A percentile compares a stretch with the other conserved stretches of the same genome.
Evolutionary conservation across 345 rosid genomes (phyloP).

Genomic region (Corchorus olitorius): DNA sequence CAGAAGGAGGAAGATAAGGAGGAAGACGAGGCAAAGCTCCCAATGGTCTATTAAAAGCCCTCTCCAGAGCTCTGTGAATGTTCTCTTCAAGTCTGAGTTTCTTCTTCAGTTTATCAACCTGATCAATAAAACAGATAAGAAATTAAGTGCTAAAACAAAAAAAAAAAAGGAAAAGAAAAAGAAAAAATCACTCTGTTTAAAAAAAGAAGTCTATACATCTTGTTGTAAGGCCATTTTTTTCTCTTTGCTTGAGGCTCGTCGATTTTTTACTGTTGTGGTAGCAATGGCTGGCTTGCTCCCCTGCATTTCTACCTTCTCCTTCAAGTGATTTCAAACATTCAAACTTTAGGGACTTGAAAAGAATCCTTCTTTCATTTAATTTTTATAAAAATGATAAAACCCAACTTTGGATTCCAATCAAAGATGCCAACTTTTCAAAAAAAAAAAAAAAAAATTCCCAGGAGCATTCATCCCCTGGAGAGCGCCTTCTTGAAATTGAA

Average conservation of each 20-base stretch:
- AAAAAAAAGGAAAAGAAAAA: neutral
- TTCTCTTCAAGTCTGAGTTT: conserved; percentile 83
- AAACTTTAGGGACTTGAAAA: too few species aligned
- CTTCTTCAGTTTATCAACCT: conserved; percentile 89
- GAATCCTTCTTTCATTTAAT: neutral
- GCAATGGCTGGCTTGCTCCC: conserved; percentile 37
- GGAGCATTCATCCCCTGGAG: conserved; percentile 30
- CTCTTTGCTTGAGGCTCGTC: conserved; percentile 43
- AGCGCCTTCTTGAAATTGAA: conserved; percentile 34
- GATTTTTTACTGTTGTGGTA: conserved; percentile 37
- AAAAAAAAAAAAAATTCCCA: conserved; percentile 13
- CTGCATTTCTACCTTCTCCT: conserved; percentile 49
- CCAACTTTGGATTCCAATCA: conserved; percentile 24
- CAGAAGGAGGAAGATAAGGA: conserved; percentile 80
- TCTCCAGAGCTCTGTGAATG: conserved; percentile 81
- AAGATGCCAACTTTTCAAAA: conserved; percentile 13
- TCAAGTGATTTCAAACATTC: conserved; percentile 14
- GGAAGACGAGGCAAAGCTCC: conserved; percentile 98
- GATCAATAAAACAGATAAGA: conserved; percentile 18
- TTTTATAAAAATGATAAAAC: conserved; percentile 11
- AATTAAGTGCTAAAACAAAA: neutral
- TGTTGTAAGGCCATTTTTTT: conserved; percentile 64
- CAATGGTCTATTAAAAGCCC: conserved; percentile 83
- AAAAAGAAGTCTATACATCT: conserved; percentile 51
- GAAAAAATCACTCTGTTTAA: neutral